Evolutionary conservation across 2,329 filamentous ascomycete genomes (phyloP), one percentile per base, ranked within the genome.

Genomic region (Colletotrichum graminicola): DNA sequence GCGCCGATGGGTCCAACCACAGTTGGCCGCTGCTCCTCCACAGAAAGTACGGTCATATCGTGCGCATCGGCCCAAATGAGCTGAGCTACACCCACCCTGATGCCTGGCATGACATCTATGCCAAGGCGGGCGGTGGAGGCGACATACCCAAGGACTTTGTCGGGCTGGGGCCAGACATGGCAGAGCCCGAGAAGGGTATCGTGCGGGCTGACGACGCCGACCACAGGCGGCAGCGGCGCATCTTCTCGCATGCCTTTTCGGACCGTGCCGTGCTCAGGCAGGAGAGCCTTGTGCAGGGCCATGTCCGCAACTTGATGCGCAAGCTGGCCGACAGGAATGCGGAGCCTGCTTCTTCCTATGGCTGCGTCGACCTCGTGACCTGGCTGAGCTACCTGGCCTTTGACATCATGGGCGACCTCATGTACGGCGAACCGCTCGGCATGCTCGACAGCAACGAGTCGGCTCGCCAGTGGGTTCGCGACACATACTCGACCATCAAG

Each of bases 141-240:
- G 73, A 26, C 74, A 77, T 49, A 45, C 68, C 68, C 43, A 74
- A 76, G 23, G 74, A 78, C 36, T 75, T 78, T 43, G 73, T 76
- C 68, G 78, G 80, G 62, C 64, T 71, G 78, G 81, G 73, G 74
- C 77, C 62, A 71, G 78, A 36, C 78, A 79, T 71, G 75, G 77
- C 63, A 71, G 79, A 62, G 75, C 77, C 57, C 69, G 78, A 34
- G 41, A 72, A 56, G 29, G 70, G 71, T 18, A 73, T 72, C 32
- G 62, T 73, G 8, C 64, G 68, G 21, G 68, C 68, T 29, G 68
- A 67, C 29, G 68, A 71, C 23, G 34, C 51, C 34, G 29, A 60
- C 29, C 68, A 71, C 51, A 64, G 67, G 23, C 59, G 68, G n/a
- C 68, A 71, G 36, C 73, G 78, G 7, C 74, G 72, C 26, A 51